phyloP scores from a whole-genome alignment of 768 basidiomycete species.

The Podaxis mareebaensis region DNA sequence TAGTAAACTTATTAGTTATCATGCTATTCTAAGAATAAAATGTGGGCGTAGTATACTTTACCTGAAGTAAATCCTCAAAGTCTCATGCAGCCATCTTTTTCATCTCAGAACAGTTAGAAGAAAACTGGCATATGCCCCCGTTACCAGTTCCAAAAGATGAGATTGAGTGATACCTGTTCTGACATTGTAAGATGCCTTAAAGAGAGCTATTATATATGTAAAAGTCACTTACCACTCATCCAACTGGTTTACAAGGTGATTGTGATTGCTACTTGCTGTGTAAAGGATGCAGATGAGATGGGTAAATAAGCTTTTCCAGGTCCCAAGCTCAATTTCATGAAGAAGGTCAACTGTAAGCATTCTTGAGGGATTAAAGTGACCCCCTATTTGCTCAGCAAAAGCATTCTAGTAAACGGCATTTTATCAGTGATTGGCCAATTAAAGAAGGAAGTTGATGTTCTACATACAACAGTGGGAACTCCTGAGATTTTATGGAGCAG shows the following conservation, averaged over 20 bases:
- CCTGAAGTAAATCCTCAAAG: constrained; percentile 41
- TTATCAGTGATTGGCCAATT: background rate
- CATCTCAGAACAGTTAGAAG: constrained; percentile 30
- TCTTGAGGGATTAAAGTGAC: constrained; percentile 24
- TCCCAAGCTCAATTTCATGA: constrained; percentile 39
- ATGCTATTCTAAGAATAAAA: background rate
- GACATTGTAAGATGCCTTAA: background rate
- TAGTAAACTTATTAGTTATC: constrained; percentile 10
- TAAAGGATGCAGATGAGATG: background rate
- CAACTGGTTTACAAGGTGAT: background rate
- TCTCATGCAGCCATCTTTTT: constrained; percentile 34
- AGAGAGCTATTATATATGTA: too few relatives aligned
- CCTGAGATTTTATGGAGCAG: background rate
- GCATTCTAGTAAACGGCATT: background rate
- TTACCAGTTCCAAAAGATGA: background rate
- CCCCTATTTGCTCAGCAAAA: background rate
- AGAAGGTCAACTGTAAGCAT: constrained; percentile 33
- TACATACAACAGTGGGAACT: background rate
- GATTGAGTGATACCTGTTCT: background rate
- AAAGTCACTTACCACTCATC: background rate
- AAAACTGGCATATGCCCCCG: constrained; percentile 32
- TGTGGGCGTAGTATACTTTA: background rate
- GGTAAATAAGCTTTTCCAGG: constrained; percentile 28
- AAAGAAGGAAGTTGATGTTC: background rate
- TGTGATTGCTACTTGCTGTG: background rate